These are phyloP conservation scores for Populus pruinosa DNA, from an alignment of 345 rosid genomes.

Conservation along the genomic window DNA sequence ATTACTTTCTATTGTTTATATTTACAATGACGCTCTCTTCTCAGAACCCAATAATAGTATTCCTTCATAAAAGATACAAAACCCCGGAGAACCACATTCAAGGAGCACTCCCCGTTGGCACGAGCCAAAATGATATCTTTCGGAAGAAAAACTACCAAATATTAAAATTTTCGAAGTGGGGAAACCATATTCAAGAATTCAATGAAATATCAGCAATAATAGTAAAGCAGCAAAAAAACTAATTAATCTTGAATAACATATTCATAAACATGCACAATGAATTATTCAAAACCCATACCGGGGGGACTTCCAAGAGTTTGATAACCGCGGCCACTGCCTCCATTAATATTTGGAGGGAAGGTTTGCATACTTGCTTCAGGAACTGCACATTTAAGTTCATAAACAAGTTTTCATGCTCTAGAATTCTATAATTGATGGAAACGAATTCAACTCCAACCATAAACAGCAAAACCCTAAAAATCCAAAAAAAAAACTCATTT, in stretches of 20 bases:
- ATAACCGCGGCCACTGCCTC: slow-evolving; percentile 59
- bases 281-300: slow-evolving; percentile 41
- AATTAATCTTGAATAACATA: neutral
- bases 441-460: slow-evolving; percentile 3
- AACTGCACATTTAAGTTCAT: slow-evolving; percentile 37
- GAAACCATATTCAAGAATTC: neutral
- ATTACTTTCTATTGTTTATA: neutral
- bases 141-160: neutral
- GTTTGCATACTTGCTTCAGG: slow-evolving; percentile 70
- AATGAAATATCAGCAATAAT: neutral
- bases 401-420: neutral
- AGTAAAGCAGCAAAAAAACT: neutral
- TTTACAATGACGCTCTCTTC: neutral
- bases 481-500: neutral
- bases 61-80: neutral
- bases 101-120: neutral
- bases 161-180: neutral
- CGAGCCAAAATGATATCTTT: too few relatives aligned
- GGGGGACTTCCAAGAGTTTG: slow-evolving; percentile 58
- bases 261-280: neutral
- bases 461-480: neutral
- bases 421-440: neutral
- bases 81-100: neutral
- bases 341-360: slow-evolving; percentile 50
- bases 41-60: neutral